Evolutionary conservation across 306 rosid species (phyloP).

Genomic region (Pachyrhizus erosus): DNA sequence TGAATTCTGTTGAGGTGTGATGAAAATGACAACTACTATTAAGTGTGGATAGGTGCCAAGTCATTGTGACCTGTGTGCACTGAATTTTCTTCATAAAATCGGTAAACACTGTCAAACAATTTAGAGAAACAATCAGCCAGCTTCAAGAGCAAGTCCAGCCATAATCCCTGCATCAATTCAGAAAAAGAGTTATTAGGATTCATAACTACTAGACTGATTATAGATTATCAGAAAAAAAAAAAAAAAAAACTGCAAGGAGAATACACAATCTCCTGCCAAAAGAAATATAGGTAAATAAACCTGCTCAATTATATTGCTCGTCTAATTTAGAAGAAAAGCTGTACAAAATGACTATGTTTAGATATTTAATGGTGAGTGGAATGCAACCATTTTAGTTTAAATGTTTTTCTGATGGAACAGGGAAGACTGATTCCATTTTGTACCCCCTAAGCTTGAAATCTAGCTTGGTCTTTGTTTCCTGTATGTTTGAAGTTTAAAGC

Average conservation of each 20-base stretch:
- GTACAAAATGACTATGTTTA: not conserved
- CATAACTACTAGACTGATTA: not conserved
- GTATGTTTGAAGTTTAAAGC: not conserved
- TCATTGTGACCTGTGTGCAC: slow-evolving; percentile 37
- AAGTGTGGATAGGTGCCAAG: slow-evolving; percentile 10
- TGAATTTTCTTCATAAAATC: slow-evolving; percentile 41
- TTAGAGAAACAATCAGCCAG: slow-evolving; percentile 37
- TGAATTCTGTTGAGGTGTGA: slow-evolving; percentile 47
- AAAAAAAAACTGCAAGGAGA: slow-evolving; percentile 4
- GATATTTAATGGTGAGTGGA: not conserved
- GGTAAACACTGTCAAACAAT: slow-evolving; percentile 37
- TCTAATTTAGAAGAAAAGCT: not conserved
- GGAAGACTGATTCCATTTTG: not conserved
- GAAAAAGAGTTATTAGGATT: slow-evolving; percentile 17
- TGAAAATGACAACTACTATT: slow-evolving; percentile 37
- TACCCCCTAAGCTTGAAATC: not conserved
- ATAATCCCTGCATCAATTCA: slow-evolving; percentile 48
- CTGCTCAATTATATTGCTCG: not conserved
- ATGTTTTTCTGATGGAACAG: not conserved
- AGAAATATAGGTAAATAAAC: not conserved
- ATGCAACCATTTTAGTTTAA: not conserved
- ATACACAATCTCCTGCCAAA: not conserved
- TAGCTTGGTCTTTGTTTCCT: slow-evolving; percentile 8
- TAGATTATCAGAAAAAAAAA: not conserved
- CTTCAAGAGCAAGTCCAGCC: slow-evolving; percentile 47